Evolutionary conservation across 169 alveolate genomes (phyloP), one percentile per base, ranked within the genome.

Genomic region (Cystoisospora suis): DNA sequence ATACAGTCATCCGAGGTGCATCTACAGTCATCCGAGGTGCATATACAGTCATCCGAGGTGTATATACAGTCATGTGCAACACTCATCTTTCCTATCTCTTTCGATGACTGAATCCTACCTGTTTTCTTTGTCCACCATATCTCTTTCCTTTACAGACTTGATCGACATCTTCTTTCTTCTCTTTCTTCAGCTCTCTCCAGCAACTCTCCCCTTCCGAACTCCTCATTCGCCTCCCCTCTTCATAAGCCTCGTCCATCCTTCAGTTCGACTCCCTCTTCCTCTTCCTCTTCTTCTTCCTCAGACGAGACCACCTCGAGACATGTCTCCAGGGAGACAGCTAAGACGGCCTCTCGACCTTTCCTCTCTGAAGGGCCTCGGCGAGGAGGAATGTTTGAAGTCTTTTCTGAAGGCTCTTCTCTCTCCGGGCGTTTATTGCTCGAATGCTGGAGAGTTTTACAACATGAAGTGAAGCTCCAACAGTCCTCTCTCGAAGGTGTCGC

Each of bases 371-470:
- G n/a, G n/a, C n/a, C n/a, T n/a, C n/a, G n/a, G n/a, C n/a, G n/a
- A n/a, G n/a, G n/a, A 7, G 77, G 77, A 23, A 44, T 65, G 36
- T 23, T 44, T 23, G 42, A 65, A 20, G 77, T 65, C 36, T 44
- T 65, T 44, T n/a, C 2, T 44, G 89, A 87, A 53, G 47, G 90
- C 53, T 42, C 77, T 40, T 65, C 77, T 0, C 75, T 80, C 45
- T 47, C 87, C 46, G 93, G 90, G 32, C 93, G 93, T 3, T 80
- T 89, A 5, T 61, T 89, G 53, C 89, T 89, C 56, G 86, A 89
- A 40, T 86, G 86, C 70, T 89, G 93, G 93, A 75, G 90, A 17
- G 44, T 89, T 58, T 44, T 89, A n/a, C 90, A 89, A 85, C 61
- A 80, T 38, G 93, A 89, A 69, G 80, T 89, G 77, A 89, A 89